Base-by-base conservation (phyloP, 108 stramenopile species). In the Pseudonitzschia delicatissima region DNA sequence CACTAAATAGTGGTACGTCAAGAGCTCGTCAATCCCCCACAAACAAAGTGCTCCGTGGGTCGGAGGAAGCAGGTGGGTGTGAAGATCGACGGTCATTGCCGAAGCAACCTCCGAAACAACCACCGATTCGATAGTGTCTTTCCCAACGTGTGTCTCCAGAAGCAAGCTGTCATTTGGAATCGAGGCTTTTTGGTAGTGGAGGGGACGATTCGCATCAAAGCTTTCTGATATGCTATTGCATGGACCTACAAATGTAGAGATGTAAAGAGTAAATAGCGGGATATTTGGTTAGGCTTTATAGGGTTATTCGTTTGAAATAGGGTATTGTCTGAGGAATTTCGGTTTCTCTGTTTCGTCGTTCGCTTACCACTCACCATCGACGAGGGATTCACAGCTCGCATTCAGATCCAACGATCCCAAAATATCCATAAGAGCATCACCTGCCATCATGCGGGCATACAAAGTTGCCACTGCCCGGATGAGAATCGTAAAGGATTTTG, bases 1-100 rank as follows among this genome's bases (percentile, higher is more conserved):
- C 3, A 96, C 92, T 17, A 96, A 76, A 63, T 96, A 96, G 68
- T 96, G 96, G 75, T 96, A 96, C 12, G 92, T 95, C 45, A 96
- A 74, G 4, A 96, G 71, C 57, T 92, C 93, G 68, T 96, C 93
- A 36, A 96, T 89, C 18, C 92, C 93, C 86, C 86, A 92, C 12
- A 88, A 73, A 68, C 87, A 89, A n/a, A 93, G 65, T 17, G 76
- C 61, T 0, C 92, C 93, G 64, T 93, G 93, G 31, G 80, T 68
- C 17, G 92, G 87, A 20, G 96, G 96, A 8, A 96, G 78, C 8
- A 96, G 74, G 71, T 96, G 96, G 2, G 96, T 96, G 58, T 96
- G 96, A 65, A 96, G 47, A 73, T 96, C 96, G 66, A 96, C 82
- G 17, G 77, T 88, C 37, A 72, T 31, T 1, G 59, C 71, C 6